Percentiles rank a stretch among this genome's conserved stretches.
phyloP scores from a whole-genome alignment of 2,329 filamentous ascomycete species.

The Clonostachys chloroleuca region DNA sequence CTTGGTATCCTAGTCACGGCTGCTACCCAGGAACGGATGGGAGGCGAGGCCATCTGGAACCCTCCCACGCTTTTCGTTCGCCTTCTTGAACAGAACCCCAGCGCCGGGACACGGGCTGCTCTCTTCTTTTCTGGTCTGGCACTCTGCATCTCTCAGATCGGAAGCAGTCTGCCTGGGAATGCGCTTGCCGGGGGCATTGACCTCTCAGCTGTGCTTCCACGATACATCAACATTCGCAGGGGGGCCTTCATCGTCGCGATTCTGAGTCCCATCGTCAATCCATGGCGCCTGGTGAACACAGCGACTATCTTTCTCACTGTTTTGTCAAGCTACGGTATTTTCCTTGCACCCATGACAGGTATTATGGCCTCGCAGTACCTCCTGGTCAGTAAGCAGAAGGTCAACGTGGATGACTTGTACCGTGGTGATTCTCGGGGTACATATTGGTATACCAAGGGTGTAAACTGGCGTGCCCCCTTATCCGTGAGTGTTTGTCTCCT shows the following conservation, averaged over 20 bases:
- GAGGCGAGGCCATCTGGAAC: background rate
- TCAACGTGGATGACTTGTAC: conserved; percentile 29
- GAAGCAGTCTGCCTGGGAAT: conserved; percentile 50
- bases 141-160: conserved; percentile 36
- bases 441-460: conserved; percentile 21
- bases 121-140: conserved; percentile 19
- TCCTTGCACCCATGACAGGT: conserved; percentile 28
- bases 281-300: conserved; percentile 5
- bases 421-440: conserved; percentile 16
- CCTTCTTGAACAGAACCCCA: background rate
- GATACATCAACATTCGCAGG: conserved; percentile 45
- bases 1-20: conserved; percentile 25
- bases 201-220: conserved; percentile 44
- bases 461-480: conserved; percentile 14
- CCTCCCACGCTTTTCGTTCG: background rate
- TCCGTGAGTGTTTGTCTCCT: too few relatives aligned
- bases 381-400: conserved; percentile 23
- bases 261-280: conserved; percentile 6
- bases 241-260: conserved; percentile 31
- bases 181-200: conserved; percentile 49
- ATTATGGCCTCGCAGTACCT: conserved; percentile 30
- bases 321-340: conserved; percentile 25
- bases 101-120: conserved; percentile 11
- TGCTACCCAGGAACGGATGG: background rate
- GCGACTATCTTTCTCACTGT: conserved; percentile 13